These are phyloP conservation scores for Fusarium illudens DNA, from an alignment of 2,329 filamentous ascomycete genomes.

Conservation along the genomic window DNA sequence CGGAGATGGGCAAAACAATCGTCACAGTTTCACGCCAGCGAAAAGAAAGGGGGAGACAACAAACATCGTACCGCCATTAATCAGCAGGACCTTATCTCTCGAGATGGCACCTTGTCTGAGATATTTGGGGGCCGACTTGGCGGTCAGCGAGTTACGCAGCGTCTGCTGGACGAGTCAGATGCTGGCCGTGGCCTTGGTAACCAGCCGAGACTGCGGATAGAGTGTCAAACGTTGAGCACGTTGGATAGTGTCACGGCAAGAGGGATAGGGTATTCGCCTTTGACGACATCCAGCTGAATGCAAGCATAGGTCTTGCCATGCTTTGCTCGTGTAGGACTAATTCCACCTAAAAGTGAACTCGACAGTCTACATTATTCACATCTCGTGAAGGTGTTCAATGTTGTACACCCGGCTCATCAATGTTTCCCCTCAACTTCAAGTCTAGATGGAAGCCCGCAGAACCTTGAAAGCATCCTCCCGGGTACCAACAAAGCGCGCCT, in stretches of 20 bases:
- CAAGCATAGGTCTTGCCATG: not conserved
- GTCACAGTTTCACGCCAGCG: not conserved
- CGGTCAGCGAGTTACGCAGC: constrained; percentile 25
- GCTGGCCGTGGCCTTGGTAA: constrained; percentile 16
- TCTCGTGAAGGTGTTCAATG: not conserved
- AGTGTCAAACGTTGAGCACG: constrained; percentile 33
- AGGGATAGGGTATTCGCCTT: not conserved
- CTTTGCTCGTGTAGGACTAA: not conserved
- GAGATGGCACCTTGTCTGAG: not conserved
- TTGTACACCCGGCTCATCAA: not conserved
- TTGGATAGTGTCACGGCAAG: constrained; percentile 15
- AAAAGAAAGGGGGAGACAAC: not conserved
- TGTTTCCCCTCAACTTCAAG: not conserved
- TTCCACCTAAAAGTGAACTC: not conserved
- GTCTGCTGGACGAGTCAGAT: constrained; percentile 24
- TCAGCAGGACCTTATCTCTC: not conserved
- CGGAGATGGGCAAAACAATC: not conserved
- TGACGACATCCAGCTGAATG: not conserved
- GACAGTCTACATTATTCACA: not conserved
- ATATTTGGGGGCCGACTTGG: constrained; percentile 1
- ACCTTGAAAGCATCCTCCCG: constrained; percentile 57
- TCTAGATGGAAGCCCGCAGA: constrained; percentile 53
- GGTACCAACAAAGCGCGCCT: constrained; percentile 65
- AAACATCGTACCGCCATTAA: not conserved
- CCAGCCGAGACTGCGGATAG: constrained; percentile 31